phyloP scores from a whole-genome alignment of 805 yeast species.

The Millerozyma acaciae region DNA sequence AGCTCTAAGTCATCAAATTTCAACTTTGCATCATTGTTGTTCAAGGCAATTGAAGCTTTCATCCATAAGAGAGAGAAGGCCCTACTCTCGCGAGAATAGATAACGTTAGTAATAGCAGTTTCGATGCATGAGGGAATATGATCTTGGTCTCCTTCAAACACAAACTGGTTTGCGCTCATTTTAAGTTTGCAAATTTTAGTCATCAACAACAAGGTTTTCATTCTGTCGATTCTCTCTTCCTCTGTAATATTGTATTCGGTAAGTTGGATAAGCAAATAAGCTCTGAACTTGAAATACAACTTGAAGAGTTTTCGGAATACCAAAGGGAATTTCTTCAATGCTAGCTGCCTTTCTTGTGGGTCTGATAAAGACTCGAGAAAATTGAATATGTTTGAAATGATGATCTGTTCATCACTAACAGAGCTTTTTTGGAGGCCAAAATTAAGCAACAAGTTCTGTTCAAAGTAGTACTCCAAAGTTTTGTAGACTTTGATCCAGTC shows the following conservation, averaged over 20 bases:
- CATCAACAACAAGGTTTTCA: conserved; percentile 65
- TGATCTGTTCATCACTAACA: conserved; percentile 51
- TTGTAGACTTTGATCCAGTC: conserved; percentile 83
- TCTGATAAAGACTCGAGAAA: conserved; percentile 64
- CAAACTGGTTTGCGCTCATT: conserved; percentile 50
- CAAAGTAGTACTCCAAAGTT: conserved; percentile 64
- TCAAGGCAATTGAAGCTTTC: conserved; percentile 41
- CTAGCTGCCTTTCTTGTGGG: conserved; percentile 34
- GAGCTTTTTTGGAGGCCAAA: conserved; percentile 41
- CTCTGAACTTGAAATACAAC: conserved; percentile 63
- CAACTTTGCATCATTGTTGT: conserved; percentile 8
- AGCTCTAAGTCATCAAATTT: conserved; percentile 25
- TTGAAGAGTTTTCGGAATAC: conserved; percentile 63
- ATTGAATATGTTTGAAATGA: conserved; percentile 62
- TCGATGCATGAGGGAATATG: conserved; percentile 80
- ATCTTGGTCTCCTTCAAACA: conserved; percentile 32
- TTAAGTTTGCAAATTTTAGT: conserved; percentile 62
- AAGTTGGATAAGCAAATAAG: conserved; percentile 61
- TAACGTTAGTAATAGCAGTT: conserved; percentile 67
- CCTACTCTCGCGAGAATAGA: conserved; percentile 79
- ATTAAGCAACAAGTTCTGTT: conserved; percentile 55
- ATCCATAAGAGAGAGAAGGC: conserved; percentile 67
- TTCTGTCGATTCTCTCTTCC: conserved; percentile 60
- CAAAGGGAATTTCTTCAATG: conserved; percentile 54
- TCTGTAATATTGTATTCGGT: conserved; percentile 55